phyloP scores from a whole-genome alignment of 371 early-diverging fungal species.

The Fennellomyces sp. region DNA sequence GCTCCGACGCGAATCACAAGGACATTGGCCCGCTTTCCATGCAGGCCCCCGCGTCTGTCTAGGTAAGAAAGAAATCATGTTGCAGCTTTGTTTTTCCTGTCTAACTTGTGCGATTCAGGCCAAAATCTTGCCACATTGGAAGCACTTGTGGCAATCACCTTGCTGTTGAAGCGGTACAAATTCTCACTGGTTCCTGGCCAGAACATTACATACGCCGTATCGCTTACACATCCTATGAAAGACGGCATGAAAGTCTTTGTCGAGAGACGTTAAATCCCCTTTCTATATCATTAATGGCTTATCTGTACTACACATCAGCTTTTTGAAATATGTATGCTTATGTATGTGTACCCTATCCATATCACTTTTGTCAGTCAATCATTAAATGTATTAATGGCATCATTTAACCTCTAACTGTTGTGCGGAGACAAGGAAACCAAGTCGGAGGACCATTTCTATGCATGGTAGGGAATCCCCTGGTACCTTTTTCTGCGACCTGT shows the following conservation, averaged over 20 bases:
- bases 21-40: conserved; percentile 51
- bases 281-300: not conserved
- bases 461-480: too few relatives aligned
- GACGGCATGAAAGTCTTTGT: conserved; percentile 46
- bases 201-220: conserved; percentile 32
- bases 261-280: conserved; percentile 24
- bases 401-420: too few relatives aligned
- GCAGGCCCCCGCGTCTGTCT: conserved; percentile 44
- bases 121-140: conserved; percentile 60
- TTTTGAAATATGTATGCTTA: not conserved
- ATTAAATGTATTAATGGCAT: too few relatives aligned
- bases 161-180: conserved; percentile 47
- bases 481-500: too few relatives aligned
- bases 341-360: not conserved
- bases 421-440: too few relatives aligned
- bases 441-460: too few relatives aligned
- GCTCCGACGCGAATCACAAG: conserved; percentile 26
- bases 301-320: not conserved
- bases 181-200: conserved; percentile 50
- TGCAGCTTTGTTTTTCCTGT: too few relatives aligned
- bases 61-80: conserved; percentile 13
- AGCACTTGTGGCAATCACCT: conserved; percentile 47
- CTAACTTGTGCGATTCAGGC: too few relatives aligned
- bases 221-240: conserved; percentile 56
- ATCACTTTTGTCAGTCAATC: not conserved